A percentile compares a stretch with the other conserved stretches of the same genome.
phyloP scores from a whole-genome alignment of 2,329 filamentous ascomycete species.

The Grosmannia huntii region DNA sequence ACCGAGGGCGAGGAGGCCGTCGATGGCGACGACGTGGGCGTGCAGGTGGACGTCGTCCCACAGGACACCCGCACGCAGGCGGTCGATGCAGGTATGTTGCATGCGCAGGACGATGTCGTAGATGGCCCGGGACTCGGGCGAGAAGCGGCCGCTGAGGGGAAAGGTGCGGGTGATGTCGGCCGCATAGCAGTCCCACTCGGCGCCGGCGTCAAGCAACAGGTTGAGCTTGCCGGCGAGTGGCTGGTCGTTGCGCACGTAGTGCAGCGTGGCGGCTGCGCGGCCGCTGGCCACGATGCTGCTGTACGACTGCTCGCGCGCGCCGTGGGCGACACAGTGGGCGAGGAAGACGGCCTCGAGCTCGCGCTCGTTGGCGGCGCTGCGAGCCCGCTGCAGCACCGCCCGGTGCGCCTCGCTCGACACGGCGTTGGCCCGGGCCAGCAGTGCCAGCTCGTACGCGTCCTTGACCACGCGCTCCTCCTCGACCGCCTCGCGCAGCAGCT shows the following conservation, averaged over 20 bases:
- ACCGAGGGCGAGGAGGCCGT: slow-evolving; percentile 62
- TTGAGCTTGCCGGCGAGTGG: slow-evolving; percentile 60
- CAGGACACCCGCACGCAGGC: slow-evolving; percentile 58
- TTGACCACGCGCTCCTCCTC: slow-evolving; percentile 59
- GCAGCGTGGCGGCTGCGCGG: slow-evolving; percentile 68
- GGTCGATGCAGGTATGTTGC: slow-evolving; percentile 65
- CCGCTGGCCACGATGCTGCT: slow-evolving; percentile 75
- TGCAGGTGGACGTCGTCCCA: slow-evolving; percentile 75
- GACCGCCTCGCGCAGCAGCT: slow-evolving; percentile 47
- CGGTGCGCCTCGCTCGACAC: slow-evolving; percentile 57
- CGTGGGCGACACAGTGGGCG: slow-evolving; percentile 59
- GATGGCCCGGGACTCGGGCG: slow-evolving; percentile 55
- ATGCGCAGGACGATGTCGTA: slow-evolving; percentile 79
- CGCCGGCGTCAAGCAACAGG: slow-evolving; percentile 73
- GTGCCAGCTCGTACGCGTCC: slow-evolving; percentile 60
- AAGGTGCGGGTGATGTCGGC: slow-evolving; percentile 73
- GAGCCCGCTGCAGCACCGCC: slow-evolving; percentile 47
- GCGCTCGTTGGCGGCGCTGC: slow-evolving; percentile 58
- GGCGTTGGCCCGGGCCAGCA: slow-evolving; percentile 59
- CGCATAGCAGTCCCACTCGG: slow-evolving; percentile 61
- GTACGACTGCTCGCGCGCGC: slow-evolving; percentile 76
- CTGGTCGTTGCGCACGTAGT: slow-evolving; percentile 73
- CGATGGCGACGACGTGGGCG: slow-evolving; percentile 71
- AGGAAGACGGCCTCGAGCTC: slow-evolving; percentile 76
- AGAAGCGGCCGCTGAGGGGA: slow-evolving; percentile 62